phyloP scores from a whole-genome alignment of 2,329 filamentous ascomycete genomes.

The Beauveria australis region DNA sequence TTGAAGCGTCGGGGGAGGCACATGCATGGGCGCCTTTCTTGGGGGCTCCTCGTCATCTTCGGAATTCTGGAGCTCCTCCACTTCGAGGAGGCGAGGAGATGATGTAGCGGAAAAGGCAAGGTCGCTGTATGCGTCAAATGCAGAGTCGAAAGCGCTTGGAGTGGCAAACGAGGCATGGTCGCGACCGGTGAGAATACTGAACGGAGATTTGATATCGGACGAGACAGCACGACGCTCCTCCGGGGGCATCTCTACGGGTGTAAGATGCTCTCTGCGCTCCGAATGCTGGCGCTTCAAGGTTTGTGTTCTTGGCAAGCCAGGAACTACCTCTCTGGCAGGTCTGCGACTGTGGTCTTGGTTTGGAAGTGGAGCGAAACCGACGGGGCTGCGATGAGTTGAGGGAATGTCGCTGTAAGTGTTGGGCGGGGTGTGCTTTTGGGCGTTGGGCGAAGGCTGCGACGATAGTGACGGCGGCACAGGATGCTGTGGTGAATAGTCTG shows the following conservation, averaged over 20 bases:
- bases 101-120: background rate
- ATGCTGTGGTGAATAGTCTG: background rate
- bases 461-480: background rate
- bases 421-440: background rate
- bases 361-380: background rate
- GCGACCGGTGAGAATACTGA: background rate
- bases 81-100: background rate
- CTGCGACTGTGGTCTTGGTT: constrained; percentile 14
- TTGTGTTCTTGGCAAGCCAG: constrained; percentile 65
- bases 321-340: constrained; percentile 50
- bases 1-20: background rate
- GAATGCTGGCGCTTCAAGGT: constrained; percentile 80
- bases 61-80: background rate
- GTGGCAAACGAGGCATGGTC: constrained; percentile 4
- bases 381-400: constrained; percentile 9
- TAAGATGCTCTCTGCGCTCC: constrained; percentile 65
- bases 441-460: background rate
- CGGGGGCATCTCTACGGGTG: constrained; percentile 53
- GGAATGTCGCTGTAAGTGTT: constrained; percentile 31
- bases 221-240: constrained; percentile 67
- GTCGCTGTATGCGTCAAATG: background rate
- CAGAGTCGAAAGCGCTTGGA: background rate
- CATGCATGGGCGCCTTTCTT: constrained; percentile 8
- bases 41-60: constrained; percentile 28
- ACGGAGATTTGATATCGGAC: constrained; percentile 33